Conservation (phyloP, 2,329 filamentous ascomycete genomes). For the Teratosphaeria nubilosa region DNA sequence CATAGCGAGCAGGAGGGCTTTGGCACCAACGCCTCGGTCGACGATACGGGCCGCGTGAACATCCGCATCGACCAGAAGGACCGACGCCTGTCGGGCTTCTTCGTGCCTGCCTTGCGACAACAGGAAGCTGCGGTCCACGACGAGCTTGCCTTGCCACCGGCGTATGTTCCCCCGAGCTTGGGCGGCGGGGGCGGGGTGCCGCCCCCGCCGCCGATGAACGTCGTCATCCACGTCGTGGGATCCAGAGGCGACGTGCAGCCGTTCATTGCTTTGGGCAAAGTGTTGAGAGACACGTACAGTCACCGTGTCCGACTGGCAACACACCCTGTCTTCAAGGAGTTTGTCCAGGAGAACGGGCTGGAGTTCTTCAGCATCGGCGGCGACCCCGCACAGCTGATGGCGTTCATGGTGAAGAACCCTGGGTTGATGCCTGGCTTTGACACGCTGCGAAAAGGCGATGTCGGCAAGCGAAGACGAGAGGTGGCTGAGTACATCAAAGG, state of each 20-base stretch:
- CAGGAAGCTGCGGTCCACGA: conserved; percentile 42
- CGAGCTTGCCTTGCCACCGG: conserved; percentile 45
- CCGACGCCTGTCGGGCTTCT: conserved; percentile 53
- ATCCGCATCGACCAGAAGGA: conserved; percentile 69
- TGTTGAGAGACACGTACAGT: conserved; percentile 38
- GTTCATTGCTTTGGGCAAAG: conserved; percentile 40
- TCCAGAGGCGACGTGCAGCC: conserved; percentile 42
- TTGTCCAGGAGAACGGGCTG: conserved; percentile 39
- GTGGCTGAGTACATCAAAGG: conserved; percentile 73
- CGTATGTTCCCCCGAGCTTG: conserved; percentile 64
- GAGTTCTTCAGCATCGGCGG: conserved; percentile 44
- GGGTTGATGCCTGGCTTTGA: conserved; percentile 76
- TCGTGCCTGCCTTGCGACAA: conserved; percentile 53
- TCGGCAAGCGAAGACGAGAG: conserved; percentile 61
- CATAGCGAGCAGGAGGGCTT: conserved; percentile 29
- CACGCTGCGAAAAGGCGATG: conserved; percentile 64
- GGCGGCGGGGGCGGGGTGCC: conserved; percentile 53
- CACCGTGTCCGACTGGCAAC: conserved; percentile 41
- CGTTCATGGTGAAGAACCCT: conserved; percentile 86
- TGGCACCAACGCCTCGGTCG: conserved; percentile 29
- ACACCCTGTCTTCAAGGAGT: conserved; percentile 39
- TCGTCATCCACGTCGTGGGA: conserved; percentile 41
- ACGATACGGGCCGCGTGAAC: conserved; percentile 64
- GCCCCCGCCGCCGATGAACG: conserved; percentile 38
- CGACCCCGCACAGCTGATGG: conserved; percentile 44